Percentiles rank a stretch among this genome's conserved stretches.
Conservation (phyloP, 306 rosid species). For the Alnus rubra region DNA sequence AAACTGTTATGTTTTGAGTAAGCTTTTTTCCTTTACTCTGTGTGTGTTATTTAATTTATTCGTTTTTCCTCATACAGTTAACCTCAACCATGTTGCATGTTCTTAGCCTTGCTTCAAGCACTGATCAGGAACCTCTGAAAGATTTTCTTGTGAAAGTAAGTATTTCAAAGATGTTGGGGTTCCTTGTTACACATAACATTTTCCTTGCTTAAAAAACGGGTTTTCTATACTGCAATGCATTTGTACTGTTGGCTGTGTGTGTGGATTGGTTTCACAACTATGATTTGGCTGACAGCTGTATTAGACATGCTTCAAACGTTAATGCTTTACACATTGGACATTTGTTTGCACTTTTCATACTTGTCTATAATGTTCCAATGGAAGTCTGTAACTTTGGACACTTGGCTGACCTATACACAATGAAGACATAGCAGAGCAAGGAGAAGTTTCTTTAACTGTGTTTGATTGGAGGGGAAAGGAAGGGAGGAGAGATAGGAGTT, state of each 20-base stretch:
- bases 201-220: neutral
- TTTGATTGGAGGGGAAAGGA: neutral
- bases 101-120: conserved; percentile 64
- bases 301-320: neutral
- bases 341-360: neutral
- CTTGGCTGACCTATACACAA: neutral
- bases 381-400: neutral
- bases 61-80: conserved; percentile 50
- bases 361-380: neutral
- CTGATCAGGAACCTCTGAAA: conserved; percentile 58
- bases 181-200: too few species aligned
- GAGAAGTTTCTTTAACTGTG: neutral
- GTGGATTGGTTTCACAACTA: neutral
- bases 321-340: neutral
- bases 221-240: neutral
- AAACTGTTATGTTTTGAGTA: conserved; percentile 15
- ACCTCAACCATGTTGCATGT: conserved; percentile 84
- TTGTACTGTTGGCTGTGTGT: neutral
- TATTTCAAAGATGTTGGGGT: neutral
- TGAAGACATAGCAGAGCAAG: neutral
- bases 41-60: neutral
- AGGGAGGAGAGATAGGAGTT: neutral
- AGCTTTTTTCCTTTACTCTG: conserved; percentile 8
- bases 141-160: conserved; percentile 81
- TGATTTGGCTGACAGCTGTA: neutral